Conservation (phyloP, 139 green algal genomes). For the Edaphochlamys debaryana region DNA sequence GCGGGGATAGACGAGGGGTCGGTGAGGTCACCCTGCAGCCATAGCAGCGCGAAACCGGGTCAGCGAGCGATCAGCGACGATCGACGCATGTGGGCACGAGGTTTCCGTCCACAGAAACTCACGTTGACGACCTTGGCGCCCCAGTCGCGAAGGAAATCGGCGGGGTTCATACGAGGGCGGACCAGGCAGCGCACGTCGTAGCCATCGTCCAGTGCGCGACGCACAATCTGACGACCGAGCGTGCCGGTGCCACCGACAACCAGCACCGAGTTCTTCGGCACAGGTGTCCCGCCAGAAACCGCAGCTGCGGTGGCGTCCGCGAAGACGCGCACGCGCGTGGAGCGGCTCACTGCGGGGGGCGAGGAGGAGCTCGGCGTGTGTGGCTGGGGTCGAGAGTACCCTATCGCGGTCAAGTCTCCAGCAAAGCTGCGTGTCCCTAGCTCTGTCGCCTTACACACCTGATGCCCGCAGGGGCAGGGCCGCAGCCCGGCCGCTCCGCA, state of each 20-base stretch:
- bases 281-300: conserved; percentile 41
- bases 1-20: conserved; percentile 93
- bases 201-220: conserved; percentile 95
- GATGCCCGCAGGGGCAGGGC: background rate
- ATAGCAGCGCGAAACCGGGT: background rate
- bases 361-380: too few species aligned
- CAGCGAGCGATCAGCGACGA: background rate
- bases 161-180: conserved; percentile 83
- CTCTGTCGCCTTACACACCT: background rate
- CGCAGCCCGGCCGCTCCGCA: background rate
- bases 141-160: conserved; percentile 99
- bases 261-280: conserved; percentile 81
- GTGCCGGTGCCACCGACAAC: conserved; percentile 97
- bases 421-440: background rate
- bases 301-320: conserved; percentile 28
- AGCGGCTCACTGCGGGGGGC: conserved; percentile 8
- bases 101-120: background rate
- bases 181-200: conserved; percentile 99
- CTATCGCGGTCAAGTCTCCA: background rate
- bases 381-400: background rate
- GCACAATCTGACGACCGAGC: conserved; percentile 95
- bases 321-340: conserved; percentile 15
- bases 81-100: background rate
- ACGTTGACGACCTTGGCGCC: conserved; percentile 79
- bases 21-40: conserved; percentile 87